Conservation (phyloP, 2,329 filamentous ascomycete species). For the Xylariales sp. region DNA sequence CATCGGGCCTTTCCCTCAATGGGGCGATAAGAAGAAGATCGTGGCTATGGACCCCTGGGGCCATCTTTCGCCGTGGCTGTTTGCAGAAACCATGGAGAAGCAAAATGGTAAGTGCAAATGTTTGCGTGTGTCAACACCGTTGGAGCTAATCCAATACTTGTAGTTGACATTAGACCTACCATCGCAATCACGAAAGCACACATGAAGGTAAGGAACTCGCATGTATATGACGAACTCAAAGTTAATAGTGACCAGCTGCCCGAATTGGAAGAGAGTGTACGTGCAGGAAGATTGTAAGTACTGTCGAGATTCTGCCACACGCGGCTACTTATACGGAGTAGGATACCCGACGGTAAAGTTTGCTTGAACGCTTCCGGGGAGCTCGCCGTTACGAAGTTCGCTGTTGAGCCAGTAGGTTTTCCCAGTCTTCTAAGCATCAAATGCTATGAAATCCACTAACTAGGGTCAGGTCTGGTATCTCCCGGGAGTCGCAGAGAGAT, state of each 20-base stretch:
- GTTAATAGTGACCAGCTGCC: constrained; percentile 52
- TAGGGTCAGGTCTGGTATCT: constrained; percentile 65
- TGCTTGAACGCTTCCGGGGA: constrained; percentile 83
- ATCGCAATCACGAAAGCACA: constrained; percentile 90
- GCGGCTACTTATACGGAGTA: constrained; percentile 26
- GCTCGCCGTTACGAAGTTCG: constrained; percentile 90
- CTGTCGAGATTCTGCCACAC: too few relatives aligned
- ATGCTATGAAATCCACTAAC: constrained; percentile 2
- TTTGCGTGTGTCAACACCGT: too few relatives aligned
- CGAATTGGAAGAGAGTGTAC: constrained; percentile 86
- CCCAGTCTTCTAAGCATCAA: background rate
- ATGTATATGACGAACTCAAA: background rate
- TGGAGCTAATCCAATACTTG: constrained; percentile 9
- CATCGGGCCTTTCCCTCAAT: constrained; percentile 85
- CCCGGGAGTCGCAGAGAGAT: constrained; percentile 83
- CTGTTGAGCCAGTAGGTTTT: constrained; percentile 78
- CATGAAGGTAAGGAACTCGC: constrained; percentile 59
- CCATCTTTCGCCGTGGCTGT: constrained; percentile 80
- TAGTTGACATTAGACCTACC: constrained; percentile 80
- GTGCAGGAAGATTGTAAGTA: constrained; percentile 64
- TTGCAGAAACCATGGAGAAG: constrained; percentile 70
- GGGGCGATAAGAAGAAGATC: constrained; percentile 88
- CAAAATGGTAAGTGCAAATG: constrained; percentile 52
- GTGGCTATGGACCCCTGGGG: constrained; percentile 96
- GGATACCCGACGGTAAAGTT: constrained; percentile 76